phyloP scores from a whole-genome alignment of 2,329 filamentous ascomycete genomes.

The Hypoxylon sp. region DNA sequence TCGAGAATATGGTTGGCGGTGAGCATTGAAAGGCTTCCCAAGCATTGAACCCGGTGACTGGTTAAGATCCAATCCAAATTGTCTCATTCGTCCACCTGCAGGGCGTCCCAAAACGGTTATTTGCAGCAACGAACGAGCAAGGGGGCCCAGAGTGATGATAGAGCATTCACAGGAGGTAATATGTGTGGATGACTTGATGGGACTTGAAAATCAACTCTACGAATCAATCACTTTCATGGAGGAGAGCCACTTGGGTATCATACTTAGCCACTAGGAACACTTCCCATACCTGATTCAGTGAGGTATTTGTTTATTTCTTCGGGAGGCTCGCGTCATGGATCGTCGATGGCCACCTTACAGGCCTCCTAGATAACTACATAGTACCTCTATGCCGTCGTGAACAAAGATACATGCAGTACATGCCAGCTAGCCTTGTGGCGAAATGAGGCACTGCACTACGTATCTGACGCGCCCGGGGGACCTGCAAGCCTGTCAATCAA shows the following conservation, averaged over 20 bases:
- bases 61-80: slow-evolving; percentile 22
- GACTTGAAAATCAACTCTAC: slow-evolving; percentile 4
- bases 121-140: slow-evolving; percentile 38
- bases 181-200: slow-evolving; percentile 17
- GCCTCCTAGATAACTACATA: slow-evolving; percentile 6
- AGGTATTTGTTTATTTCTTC: slow-evolving; percentile 30
- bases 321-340: slow-evolving; percentile 8
- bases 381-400: slow-evolving; percentile 12
- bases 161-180: slow-evolving; percentile 11
- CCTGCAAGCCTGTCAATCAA: slow-evolving; percentile 23
- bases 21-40: slow-evolving; percentile 19
- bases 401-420: slow-evolving; percentile 17
- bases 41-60: slow-evolving; percentile 21
- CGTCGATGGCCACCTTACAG: slow-evolving; percentile 17
- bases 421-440: slow-evolving; percentile 21
- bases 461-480: slow-evolving; percentile 9
- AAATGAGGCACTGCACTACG: slow-evolving; percentile 29
- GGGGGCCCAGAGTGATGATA: slow-evolving; percentile 30
- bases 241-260: slow-evolving; percentile 2
- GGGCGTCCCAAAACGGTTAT: slow-evolving; percentile 38
- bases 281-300: slow-evolving; percentile 14
- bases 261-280: slow-evolving; percentile 5
- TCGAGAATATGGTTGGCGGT: slow-evolving; percentile 26
- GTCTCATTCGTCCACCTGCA: slow-evolving; percentile 37
- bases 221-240: slow-evolving; percentile 15